Percentiles rank a stretch among this genome's conserved stretches.
These are phyloP conservation scores for Colletotrichum tabaci DNA, from an alignment of 2,329 filamentous ascomycete genomes.

Conservation along the genomic window DNA sequence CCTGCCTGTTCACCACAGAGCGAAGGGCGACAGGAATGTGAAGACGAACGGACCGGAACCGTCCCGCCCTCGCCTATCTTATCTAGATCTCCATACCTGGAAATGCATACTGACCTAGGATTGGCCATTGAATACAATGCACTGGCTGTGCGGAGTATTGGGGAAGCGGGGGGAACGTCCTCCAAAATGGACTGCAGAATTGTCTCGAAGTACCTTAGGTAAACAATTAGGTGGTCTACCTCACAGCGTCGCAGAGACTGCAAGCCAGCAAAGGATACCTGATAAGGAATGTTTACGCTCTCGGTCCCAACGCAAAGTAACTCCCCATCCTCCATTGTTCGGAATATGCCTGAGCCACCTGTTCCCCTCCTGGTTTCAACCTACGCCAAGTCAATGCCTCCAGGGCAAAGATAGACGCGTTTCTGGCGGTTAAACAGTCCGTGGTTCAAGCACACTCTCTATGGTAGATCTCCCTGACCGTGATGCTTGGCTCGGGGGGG, in stretches of 20 bases:
- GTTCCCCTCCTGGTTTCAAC: slow-evolving; percentile 14
- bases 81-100: not conserved
- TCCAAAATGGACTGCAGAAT: not conserved
- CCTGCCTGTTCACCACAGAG: not conserved
- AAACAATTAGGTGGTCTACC: not conserved
- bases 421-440: not conserved
- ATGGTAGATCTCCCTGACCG: not conserved
- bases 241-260: not conserved
- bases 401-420: slow-evolving; percentile 1
- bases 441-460: slow-evolving; percentile 11
- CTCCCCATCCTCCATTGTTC: not conserved
- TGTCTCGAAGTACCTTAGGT: not conserved
- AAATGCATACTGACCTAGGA: not conserved
- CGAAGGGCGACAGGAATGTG: not conserved
- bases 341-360: slow-evolving; percentile 13
- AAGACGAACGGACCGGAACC: not conserved
- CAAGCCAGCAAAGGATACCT: no score
- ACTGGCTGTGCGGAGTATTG: not conserved
- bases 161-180: not conserved
- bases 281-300: no score
- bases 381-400: slow-evolving; percentile 5
- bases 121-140: not conserved
- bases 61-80: slow-evolving; percentile 1
- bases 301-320: no score
- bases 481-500: not conserved